Percentiles rank a stretch among this genome's conserved stretches.
phyloP scores from a whole-genome alignment of 1,284 basidiomycete species.

The Rhodotorula sp. region DNA sequence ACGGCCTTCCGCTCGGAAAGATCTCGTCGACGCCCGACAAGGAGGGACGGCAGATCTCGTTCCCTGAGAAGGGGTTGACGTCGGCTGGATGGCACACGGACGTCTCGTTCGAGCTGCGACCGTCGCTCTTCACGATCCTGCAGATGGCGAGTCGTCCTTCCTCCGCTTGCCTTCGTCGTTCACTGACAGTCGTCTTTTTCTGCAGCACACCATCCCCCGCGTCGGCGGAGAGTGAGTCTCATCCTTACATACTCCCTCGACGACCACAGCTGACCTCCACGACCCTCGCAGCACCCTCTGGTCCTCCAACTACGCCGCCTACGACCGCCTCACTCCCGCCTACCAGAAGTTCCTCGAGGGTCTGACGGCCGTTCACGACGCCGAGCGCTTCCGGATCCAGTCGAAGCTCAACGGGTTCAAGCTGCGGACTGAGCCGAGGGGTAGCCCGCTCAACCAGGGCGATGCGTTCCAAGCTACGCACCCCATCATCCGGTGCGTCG shows the following conservation, averaged over 20 bases:
- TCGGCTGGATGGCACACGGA: conserved; percentile 25
- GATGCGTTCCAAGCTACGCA: conserved; percentile 50
- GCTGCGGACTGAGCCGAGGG: conserved; percentile 49
- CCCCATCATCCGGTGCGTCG: conserved; percentile 45
- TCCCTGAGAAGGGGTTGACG: conserved; percentile 31
- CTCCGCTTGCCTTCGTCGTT: too few species aligned
- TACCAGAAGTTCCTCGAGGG: conserved; percentile 61
- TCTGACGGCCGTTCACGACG: conserved; percentile 61
- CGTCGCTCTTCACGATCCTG: conserved; percentile 58
- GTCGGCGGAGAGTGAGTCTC: conserved; percentile 48
- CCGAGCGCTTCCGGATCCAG: conserved; percentile 55
- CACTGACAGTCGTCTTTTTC: too few species aligned
- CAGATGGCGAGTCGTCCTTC: conserved; percentile 28
- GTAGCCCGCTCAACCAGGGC: conserved; percentile 62
- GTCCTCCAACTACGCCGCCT: conserved; percentile 26
- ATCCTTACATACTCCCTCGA: neutral
- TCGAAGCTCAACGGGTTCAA: conserved; percentile 40
- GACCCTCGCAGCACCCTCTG: conserved; percentile 45
- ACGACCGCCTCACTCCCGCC: conserved; percentile 56
- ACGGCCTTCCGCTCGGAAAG: conserved; percentile 45
- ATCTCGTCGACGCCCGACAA: conserved; percentile 37
- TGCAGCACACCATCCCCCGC: conserved; percentile 55
- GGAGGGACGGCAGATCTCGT: conserved; percentile 38
- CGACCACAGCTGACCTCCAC: neutral
- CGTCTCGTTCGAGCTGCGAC: conserved; percentile 59